Evolutionary conservation across 2,329 filamentous ascomycete genomes (phyloP), one percentile per base, ranked within the genome.

Genomic region (Knufia fluminis): DNA sequence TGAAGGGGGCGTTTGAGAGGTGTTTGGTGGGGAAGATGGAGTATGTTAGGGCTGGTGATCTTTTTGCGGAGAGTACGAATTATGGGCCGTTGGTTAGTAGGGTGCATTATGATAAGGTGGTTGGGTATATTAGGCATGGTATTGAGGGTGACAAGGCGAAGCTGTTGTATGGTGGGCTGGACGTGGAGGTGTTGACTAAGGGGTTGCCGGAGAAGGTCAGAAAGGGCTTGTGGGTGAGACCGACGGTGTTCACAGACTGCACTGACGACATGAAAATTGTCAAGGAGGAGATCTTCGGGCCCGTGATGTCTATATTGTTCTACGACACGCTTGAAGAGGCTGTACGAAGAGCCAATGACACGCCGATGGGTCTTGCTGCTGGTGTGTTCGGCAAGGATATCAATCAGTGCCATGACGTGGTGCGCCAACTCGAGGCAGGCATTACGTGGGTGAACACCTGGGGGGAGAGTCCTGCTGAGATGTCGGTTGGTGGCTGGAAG

Each of bases 381-480:
- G 88, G 88, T 17, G 85, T 94, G 1, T 91, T 94, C 58, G 86
- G 86, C 0, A 78, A 77, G 51, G 79, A 94, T 57, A 66, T 94
- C 46, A 83, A 86, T 58, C 63, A 76, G 42, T 88, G 85, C 49
- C 86, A 94, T 61, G 72, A 77, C 38, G 77, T 91, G 1, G 74
- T 91, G 36, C 75, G 77, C 20, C 75, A 79, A 60, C 70, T 94
- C 3, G 77, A 94, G 62, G 87, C 87, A 0, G 88, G 88, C 28
- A 94, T 94, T 61, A 94, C 86, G 1, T 94, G 88, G 88, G 76
- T 94, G 46, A 94, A 94, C 65, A 89, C 86, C 0, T 94, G 89
- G 89, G 88, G 89, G n/a, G 88, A 94, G 70, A 83, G 78, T 43
- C 88, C 88, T 0, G 86, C 89, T 0, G 88, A 94, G 72, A 94